Percentiles rank a stretch among this genome's conserved stretches.
These are phyloP conservation scores for Chytridium lagenaria DNA, from an alignment of 371 early-diverging fungal species.

Conservation along the genomic window DNA sequence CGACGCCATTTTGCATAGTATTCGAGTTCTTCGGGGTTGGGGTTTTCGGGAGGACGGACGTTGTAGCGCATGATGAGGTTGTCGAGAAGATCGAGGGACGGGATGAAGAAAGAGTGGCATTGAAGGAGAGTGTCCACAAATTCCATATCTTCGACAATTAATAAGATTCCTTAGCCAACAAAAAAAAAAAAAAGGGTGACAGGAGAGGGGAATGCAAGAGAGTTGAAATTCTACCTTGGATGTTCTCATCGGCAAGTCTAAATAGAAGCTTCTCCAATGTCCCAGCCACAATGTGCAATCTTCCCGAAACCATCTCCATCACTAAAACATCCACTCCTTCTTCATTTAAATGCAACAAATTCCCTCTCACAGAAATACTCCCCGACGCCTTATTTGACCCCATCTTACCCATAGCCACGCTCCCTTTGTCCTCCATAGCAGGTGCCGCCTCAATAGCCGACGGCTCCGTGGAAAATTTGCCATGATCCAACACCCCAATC, in stretches of 20 bases:
- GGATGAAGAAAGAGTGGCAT: slow-evolving; percentile 64
- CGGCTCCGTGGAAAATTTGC: slow-evolving; percentile 25
- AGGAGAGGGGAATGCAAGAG: neutral
- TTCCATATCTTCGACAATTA: no score
- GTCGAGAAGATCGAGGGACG: slow-evolving; percentile 58
- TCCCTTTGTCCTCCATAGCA: no score
- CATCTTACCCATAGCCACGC: no score
- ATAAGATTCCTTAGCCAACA: no score
- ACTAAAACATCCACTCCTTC: slow-evolving; percentile 52
- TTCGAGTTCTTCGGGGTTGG: slow-evolving; percentile 54
- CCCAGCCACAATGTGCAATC: slow-evolving; percentile 65
- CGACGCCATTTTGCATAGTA: slow-evolving; percentile 69
- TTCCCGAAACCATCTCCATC: slow-evolving; percentile 59
- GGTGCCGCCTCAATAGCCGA: no score
- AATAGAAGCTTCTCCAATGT: slow-evolving; percentile 60
- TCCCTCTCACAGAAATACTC: slow-evolving; percentile 33
- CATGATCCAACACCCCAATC: slow-evolving; percentile 40
- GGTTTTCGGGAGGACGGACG: slow-evolving; percentile 42
- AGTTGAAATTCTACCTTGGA: slow-evolving; percentile 54
- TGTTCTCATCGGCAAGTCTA: slow-evolving; percentile 64
- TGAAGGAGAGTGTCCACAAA: slow-evolving; percentile 66
- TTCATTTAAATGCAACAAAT: slow-evolving; percentile 31
- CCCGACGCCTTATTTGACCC: no score
- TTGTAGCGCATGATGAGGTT: slow-evolving; percentile 64
- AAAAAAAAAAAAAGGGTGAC: neutral